These are phyloP conservation scores for Monosporascus sp. DNA, from an alignment of 2,329 filamentous ascomycete species.

Conservation along the genomic window DNA sequence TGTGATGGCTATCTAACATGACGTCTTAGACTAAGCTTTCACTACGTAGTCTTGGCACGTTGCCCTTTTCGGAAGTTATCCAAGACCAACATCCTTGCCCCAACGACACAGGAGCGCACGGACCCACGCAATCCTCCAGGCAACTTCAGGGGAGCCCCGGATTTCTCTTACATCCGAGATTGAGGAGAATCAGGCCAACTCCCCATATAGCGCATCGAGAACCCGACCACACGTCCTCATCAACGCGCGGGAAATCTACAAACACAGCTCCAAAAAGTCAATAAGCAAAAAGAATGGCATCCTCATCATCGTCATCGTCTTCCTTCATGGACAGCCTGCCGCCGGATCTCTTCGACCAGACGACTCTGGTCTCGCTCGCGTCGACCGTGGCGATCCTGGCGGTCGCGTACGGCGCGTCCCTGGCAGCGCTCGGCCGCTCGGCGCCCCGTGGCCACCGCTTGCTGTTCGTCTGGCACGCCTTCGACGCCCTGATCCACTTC, in stretches of 20 bases:
- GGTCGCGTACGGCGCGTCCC: conserved; percentile 46
- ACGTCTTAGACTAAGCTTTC: no score
- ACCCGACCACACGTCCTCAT: neutral
- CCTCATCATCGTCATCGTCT: neutral
- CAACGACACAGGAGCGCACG: no score
- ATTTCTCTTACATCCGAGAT: no score
- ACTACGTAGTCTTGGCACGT: no score
- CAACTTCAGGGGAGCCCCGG: no score
- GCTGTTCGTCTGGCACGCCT: conserved; percentile 92
- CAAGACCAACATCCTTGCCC: no score
- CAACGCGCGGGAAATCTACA: neutral
- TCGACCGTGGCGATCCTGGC: conserved; percentile 49
- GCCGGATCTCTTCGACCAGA: conserved; percentile 54
- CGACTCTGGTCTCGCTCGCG: conserved; percentile 54
- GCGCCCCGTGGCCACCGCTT: conserved; percentile 58
- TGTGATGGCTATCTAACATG: no score
- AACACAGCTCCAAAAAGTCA: neutral
- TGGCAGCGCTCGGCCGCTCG: conserved; percentile 39
- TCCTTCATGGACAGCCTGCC: conserved; percentile 33
- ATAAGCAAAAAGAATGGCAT: neutral
- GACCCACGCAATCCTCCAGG: no score
- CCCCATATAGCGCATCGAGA: no score
- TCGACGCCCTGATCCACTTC: conserved; percentile 88
- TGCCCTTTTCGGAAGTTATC: no score
- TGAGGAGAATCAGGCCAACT: no score